Base-by-base conservation (phyloP, 495 filamentous ascomycete species). In the Aspergillus olivimuriae region DNA sequence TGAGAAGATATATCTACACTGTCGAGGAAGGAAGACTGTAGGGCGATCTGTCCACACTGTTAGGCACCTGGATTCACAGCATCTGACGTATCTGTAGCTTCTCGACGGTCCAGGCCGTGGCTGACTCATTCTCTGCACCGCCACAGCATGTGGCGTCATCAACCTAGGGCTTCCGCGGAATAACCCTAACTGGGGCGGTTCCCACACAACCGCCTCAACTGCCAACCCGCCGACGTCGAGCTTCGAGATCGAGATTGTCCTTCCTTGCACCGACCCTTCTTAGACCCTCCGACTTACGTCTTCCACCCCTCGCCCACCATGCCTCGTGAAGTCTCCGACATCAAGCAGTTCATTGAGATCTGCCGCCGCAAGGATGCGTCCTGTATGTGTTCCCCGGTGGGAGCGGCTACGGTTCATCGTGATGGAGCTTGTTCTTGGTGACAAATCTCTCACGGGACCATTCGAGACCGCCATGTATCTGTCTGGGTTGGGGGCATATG, bases 261-360 rank as follows among this genome's bases (percentile, higher is more conserved):
- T 39, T 26, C 33, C 10, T 34, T 19, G 24, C 34, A 31, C 26
- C 21, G 21, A 52, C 45, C 46, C 43, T 33, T 33, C 36, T 15
- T 43, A 44, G 14, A 46, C 41, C 39, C 31, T 18, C 21, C 30
- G 28, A 39, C 17, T 24, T 41, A 46, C 45, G 33, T 49, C 47
- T 30, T 40, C 33, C 44, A 47, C 33, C 33, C 28, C 47, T 34
- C 60, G 57, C 54, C 66, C 76, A 81, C 40, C 52, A 99, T 99
- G 92, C 92, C 92, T 83, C 79, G 81, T 61, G 90, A 97, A 89
- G 82, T 97, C 70, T 85, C 83, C 62, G 94, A 97, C 62, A 96
- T 99, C 84, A 99, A 97, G 87, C 74, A 95, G 77, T 99, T 99
- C 84, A 94, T 99, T 74, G 94, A 99, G 86, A 91, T 97, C 77